Base-by-base conservation (phyloP, 306 rosid species). In the Inga oerstediana region DNA sequence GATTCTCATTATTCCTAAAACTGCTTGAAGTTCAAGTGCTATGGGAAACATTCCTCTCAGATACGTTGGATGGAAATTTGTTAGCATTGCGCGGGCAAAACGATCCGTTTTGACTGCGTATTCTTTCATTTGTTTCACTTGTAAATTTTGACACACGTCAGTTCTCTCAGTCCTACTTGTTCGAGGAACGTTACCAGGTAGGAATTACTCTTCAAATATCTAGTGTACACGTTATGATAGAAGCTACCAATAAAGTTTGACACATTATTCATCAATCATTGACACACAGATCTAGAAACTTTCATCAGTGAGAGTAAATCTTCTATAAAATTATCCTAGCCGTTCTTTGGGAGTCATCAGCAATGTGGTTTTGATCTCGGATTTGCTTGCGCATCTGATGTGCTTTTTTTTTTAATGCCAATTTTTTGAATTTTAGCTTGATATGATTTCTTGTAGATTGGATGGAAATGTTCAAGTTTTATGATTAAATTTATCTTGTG, bases 81-180 rank as follows among this genome's bases (percentile, higher is more conserved):
- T 14, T 34, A 34, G 71, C 43, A 32, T 65, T 65, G 71, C 44
- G n/a, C 43, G 5, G 85, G 83, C 81, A 68, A 89, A 75, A 81
- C 82, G 76, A 84, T 70, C 74, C 46, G 49, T 78, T 81, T 78
- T 71, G 46, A 34, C 58, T 85, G 83, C 86, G 75, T 69, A 88
- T 93, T 91, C 88, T 85, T 88, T 93, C 24, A 84, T 93, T 86
- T 84, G 70, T 87, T 87, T 79, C 16, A 82, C 86, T 80, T 84
- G 92, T 84, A 89, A 88, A 85, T 81, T 90, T 87, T 87, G 81
- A 79, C 78, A 81, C 78, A 13, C 54, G 66, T 46, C 72, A 70
- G 78, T 59, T 67, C 32, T 71, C 71, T 75, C 87, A 16, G 77
- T 76, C 71, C 78, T n/a, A 8, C 64, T 34, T 52, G 77, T 72